These are phyloP conservation scores for Botrytis byssoidea DNA, from an alignment of 2,329 filamentous ascomycete species.

Conservation along the genomic window DNA sequence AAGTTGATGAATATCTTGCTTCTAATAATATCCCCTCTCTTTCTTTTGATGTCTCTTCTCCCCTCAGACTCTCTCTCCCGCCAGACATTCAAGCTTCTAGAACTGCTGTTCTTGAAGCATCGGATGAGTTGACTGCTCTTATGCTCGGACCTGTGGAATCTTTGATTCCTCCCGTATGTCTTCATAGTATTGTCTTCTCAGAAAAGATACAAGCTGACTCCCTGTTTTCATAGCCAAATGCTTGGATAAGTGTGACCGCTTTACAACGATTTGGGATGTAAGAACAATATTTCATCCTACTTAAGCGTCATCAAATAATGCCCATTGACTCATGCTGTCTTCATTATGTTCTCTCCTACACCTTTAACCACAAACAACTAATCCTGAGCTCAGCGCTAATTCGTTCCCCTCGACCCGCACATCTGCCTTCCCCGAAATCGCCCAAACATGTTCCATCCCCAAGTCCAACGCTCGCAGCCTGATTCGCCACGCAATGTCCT, in stretches of 20 bases:
- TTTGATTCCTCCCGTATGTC: background rate
- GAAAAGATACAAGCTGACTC: background rate
- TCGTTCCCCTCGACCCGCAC: too few relatives aligned
- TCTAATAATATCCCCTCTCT: background rate
- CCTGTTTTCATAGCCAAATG: background rate
- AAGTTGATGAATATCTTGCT: background rate
- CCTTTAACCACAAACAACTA: background rate
- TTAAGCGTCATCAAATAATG: background rate
- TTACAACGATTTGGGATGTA: background rate
- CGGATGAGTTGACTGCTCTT: conserved; percentile 7
- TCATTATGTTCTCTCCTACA: background rate
- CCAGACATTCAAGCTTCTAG: background rate
- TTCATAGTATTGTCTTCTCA: background rate
- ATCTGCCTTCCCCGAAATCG: background rate
- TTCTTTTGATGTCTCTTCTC: conserved; percentile 9
- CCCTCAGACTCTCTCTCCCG: background rate
- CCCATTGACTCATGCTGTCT: background rate
- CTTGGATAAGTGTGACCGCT: background rate
- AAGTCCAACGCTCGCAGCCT: conserved; percentile 34
- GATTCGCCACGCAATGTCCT: conserved; percentile 55
- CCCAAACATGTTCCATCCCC: background rate
- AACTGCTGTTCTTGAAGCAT: conserved; percentile 1
- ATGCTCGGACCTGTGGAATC: background rate
- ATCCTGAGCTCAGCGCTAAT: background rate
- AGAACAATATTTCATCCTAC: background rate